These are phyloP conservation scores for Pichia inconspicua DNA, from an alignment of 1,139 yeast genomes.

Conservation along the genomic window DNA sequence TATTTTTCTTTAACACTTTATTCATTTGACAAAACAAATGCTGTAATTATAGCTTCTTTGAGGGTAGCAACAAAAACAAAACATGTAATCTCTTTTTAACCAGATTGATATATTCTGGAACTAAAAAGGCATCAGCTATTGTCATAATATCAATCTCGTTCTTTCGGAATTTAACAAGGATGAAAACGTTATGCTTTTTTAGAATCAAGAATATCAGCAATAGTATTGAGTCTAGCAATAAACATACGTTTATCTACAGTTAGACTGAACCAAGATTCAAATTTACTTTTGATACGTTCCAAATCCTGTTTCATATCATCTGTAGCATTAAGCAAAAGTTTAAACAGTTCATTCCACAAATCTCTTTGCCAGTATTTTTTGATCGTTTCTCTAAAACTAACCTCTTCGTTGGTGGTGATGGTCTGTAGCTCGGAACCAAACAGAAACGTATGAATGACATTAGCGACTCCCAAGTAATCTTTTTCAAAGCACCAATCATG, in stretches of 20 bases:
- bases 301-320: slow-evolving; percentile 16
- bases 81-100: no score
- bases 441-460: slow-evolving; percentile 62
- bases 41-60: no score
- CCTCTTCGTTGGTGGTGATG: slow-evolving; percentile 23
- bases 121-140: no score
- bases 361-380: slow-evolving; percentile 75
- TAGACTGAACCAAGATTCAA: slow-evolving; percentile 22
- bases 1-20: background rate
- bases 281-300: slow-evolving; percentile 8
- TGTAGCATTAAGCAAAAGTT: slow-evolving; percentile 53
- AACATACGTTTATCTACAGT: slow-evolving; percentile 17
- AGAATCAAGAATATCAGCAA: slow-evolving; percentile 15
- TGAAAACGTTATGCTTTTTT: slow-evolving; percentile 2
- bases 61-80: no score
- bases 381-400: slow-evolving; percentile 38
- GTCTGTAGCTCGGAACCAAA: slow-evolving; percentile 59
- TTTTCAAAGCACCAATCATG: slow-evolving; percentile 79
- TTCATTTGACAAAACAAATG: no score
- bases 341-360: slow-evolving; percentile 66
- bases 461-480: slow-evolving; percentile 81
- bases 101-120: no score
- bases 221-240: slow-evolving; percentile 13
- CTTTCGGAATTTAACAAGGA: no score
- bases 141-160: no score